Evolutionary conservation across 768 basidiomycete species (phyloP).

Genomic region (Tubosaeta brunneosetosa): DNA sequence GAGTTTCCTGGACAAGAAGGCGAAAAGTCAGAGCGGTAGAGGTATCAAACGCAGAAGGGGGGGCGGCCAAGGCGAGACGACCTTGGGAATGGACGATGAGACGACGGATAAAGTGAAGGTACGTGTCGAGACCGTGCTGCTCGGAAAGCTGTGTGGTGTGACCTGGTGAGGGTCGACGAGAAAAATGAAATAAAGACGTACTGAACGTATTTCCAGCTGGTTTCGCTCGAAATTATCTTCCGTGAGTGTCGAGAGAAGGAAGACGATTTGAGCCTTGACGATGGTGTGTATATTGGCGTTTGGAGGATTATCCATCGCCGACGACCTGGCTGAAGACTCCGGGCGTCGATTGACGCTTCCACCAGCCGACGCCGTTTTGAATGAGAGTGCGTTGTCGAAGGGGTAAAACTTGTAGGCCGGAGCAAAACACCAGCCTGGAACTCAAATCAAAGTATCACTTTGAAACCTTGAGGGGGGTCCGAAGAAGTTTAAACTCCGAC

Average conservation of each 20-base stretch:
- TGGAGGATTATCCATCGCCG: conserved; percentile 83
- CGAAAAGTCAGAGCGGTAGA: conserved; percentile 78
- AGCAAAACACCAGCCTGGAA: conserved; percentile 29
- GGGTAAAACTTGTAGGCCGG: conserved; percentile 34
- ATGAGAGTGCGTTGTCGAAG: conserved; percentile 24
- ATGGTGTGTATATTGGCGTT: conserved; percentile 86
- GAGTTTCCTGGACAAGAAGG: conserved; percentile 81
- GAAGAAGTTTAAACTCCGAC: conserved; percentile 17
- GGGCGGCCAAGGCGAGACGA: conserved; percentile 54
- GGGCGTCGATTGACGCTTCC: conserved; percentile 65
- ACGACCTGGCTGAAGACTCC: conserved; percentile 71
- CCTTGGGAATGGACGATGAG: conserved; percentile 86
- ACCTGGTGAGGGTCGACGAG: conserved; percentile 10
- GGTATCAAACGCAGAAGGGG: conserved; percentile 66
- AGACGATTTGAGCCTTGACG: conserved; percentile 96
- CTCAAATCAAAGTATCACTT: conserved; percentile 18
- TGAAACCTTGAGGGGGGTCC: conserved; percentile 13
- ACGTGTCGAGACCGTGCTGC: conserved; percentile 95
- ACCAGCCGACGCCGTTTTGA: conserved; percentile 68
- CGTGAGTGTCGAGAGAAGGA: conserved; percentile 90
- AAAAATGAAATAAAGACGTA: conserved; percentile 40
- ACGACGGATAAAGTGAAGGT: conserved; percentile 95
- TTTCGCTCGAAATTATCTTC: conserved; percentile 97
- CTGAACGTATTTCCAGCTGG: conserved; percentile 90
- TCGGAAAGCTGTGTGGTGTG: conserved; percentile 72